phyloP scores from a whole-genome alignment of 148 eudicot genomes.

The Cornus controversa region DNA sequence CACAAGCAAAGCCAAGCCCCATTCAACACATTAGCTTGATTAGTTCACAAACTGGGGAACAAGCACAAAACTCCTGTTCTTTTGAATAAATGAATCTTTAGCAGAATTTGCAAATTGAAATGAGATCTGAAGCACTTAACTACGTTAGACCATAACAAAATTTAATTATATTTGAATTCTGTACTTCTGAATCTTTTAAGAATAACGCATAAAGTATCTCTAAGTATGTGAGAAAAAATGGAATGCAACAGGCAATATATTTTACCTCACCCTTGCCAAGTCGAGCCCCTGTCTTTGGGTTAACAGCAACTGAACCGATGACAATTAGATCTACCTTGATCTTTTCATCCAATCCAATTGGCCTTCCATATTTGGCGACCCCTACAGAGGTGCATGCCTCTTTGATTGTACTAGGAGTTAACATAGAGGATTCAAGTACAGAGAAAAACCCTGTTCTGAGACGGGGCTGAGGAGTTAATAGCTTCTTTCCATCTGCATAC shows the following conservation, averaged over 20 bases:
- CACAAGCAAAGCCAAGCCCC: neutral
- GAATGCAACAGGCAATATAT: neutral
- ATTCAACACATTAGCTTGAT: neutral
- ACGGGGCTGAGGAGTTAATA: slow-evolving; percentile 96
- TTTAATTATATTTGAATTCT: no score
- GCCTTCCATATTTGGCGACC: slow-evolving; percentile 85
- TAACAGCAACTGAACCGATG: slow-evolving; percentile 91
- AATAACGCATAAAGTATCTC: neutral
- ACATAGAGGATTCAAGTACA: slow-evolving; percentile 55
- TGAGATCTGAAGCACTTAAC: neutral
- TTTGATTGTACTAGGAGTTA: slow-evolving; percentile 56
- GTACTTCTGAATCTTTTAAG: neutral
- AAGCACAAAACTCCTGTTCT: neutral
- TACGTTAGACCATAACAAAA: neutral
- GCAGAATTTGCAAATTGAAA: neutral
- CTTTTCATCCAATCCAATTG: slow-evolving; percentile 86
- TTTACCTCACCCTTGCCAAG: slow-evolving; percentile 99
- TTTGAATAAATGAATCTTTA: neutral
- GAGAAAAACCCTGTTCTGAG: slow-evolving; percentile 94
- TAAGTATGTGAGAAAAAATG: neutral
- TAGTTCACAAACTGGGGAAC: neutral
- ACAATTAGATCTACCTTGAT: slow-evolving; percentile 86
- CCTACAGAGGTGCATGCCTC: slow-evolving; percentile 97
- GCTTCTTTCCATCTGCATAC: slow-evolving; percentile 67
- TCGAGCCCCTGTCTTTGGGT: slow-evolving; percentile 89